Conservation (phyloP, 208 protist genomes). For the Leishmania amazonensis region DNA sequence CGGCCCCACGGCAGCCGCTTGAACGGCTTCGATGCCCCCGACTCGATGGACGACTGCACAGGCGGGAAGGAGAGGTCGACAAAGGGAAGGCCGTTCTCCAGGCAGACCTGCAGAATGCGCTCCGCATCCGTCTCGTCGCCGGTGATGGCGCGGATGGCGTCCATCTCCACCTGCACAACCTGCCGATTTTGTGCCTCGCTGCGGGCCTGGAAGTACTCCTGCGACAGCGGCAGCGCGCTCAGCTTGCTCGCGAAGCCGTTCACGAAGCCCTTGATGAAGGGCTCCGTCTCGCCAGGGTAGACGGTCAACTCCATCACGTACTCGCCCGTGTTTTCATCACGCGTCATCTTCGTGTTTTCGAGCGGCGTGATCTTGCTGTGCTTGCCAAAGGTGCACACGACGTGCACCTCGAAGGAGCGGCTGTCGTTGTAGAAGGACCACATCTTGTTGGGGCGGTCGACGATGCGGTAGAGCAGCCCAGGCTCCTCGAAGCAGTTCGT, state of each 20-base stretch:
- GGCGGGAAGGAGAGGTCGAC: slow-evolving; percentile 85
- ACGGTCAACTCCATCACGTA: slow-evolving; percentile 64
- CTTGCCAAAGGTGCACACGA: slow-evolving; percentile 74
- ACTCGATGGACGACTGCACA: slow-evolving; percentile 49
- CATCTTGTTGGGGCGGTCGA: slow-evolving; percentile 67
- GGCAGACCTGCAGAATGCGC: slow-evolving; percentile 49
- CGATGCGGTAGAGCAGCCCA: slow-evolving; percentile 82
- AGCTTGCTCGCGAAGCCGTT: slow-evolving; percentile 84
- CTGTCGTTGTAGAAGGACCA: slow-evolving; percentile 93
- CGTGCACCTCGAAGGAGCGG: slow-evolving; percentile 70
- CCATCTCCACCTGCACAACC: slow-evolving; percentile 57
- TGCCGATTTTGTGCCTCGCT: slow-evolving; percentile 33
- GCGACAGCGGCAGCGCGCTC: slow-evolving; percentile 65
- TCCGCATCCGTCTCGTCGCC: slow-evolving; percentile 50
- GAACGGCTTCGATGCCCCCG: slow-evolving; percentile 40
- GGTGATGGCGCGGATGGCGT: slow-evolving; percentile 50
- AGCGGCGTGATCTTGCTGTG: slow-evolving; percentile 80
- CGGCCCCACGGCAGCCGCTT: slow-evolving; percentile 75
- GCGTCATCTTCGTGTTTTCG: slow-evolving; percentile 55
- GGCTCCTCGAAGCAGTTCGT: slow-evolving; percentile 85
- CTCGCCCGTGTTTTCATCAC: slow-evolving; percentile 45
- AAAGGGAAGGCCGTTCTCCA: slow-evolving; percentile 62
- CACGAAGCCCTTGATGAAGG: slow-evolving; percentile 79
- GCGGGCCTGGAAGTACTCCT: slow-evolving; percentile 65
- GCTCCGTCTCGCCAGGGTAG: slow-evolving; percentile 81